A percentile compares a stretch with the other conserved stretches of the same genome.
Evolutionary conservation across 441 rosid genomes (phyloP).

Genomic region (Aleurites moluccanus): DNA sequence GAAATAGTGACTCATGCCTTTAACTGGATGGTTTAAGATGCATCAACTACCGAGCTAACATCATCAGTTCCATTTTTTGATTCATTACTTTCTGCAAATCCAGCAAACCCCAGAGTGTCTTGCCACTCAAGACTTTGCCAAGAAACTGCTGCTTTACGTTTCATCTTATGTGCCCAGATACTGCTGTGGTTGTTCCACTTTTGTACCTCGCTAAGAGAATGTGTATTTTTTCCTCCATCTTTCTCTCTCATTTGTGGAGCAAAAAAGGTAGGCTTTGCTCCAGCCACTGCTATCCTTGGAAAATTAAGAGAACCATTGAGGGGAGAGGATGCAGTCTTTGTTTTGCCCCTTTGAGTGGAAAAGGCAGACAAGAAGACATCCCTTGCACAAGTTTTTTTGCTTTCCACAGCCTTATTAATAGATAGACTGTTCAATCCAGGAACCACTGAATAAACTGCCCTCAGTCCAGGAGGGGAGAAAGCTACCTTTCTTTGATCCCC

Average conservation of each 20-base stretch:
- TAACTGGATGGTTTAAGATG: neutral
- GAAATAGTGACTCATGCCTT: neutral
- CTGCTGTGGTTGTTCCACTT: slow-evolving; percentile 25
- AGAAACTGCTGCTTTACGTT: slow-evolving; percentile 32
- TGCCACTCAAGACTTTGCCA: slow-evolving; percentile 19
- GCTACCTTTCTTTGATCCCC: slow-evolving; percentile 22
- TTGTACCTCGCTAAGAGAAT: slow-evolving; percentile 17
- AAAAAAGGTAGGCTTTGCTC: slow-evolving; percentile 32
- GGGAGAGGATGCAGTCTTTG: slow-evolving; percentile 8
- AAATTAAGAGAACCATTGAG: neutral
- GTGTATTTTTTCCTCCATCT: slow-evolving; percentile 11
- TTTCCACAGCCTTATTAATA: neutral
- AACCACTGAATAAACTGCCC: slow-evolving; percentile 14
- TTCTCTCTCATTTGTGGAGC: slow-evolving; percentile 21
- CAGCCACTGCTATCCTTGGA: slow-evolving; percentile 34
- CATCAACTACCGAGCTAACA: neutral
- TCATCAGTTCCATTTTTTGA: neutral
- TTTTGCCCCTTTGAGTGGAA: slow-evolving; percentile 14
- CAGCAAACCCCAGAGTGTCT: neutral
- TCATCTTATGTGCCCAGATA: slow-evolving; percentile 25
- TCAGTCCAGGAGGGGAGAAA: slow-evolving; percentile 15
- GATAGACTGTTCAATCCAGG: slow-evolving; percentile 12
- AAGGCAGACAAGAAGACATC: slow-evolving; percentile 35
- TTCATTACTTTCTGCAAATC: neutral
- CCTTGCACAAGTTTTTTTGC: slow-evolving; percentile 17